These are phyloP conservation scores for Hippophae rhamnoides DNA, from an alignment of 306 rosid genomes.

Conservation along the genomic window DNA sequence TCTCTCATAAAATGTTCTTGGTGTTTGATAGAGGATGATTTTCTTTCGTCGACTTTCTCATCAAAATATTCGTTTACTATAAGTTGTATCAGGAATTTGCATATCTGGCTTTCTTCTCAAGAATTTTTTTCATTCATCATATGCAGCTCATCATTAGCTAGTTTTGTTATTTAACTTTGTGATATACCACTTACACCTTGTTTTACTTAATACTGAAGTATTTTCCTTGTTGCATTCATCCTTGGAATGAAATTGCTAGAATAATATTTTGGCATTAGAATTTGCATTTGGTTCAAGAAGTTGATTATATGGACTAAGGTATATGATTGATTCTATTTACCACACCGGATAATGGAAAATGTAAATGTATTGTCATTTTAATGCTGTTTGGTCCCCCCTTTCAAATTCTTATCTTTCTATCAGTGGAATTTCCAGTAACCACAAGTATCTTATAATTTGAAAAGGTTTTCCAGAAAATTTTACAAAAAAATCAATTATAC, in stretches of 20 bases:
- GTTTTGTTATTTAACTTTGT: not conserved
- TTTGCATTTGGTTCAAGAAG: not conserved
- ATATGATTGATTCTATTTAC: not conserved
- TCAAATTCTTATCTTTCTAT: no score
- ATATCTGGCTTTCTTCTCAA: not conserved
- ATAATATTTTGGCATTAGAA: not conserved
- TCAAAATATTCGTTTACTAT: not conserved
- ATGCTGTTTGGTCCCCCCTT: no score
- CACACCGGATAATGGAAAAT: not conserved
- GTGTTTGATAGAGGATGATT: not conserved
- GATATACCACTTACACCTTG: not conserved
- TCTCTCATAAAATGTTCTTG: not conserved
- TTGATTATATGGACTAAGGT: not conserved
- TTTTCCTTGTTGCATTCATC: not conserved
- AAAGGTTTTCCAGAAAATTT: constrained; percentile 36
- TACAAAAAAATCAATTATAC: no score
- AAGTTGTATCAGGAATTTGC: not conserved
- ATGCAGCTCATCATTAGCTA: constrained; percentile 1
- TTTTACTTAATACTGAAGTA: constrained; percentile 2
- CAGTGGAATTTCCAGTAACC: no score
- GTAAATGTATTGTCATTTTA: no score
- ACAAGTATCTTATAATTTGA: constrained; percentile 11
- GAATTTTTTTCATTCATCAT: not conserved
- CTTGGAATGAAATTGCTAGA: not conserved
- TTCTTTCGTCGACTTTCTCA: not conserved